Base-by-base conservation (phyloP, 306 rosid genomes). In the Hippophae gyantsensis region DNA sequence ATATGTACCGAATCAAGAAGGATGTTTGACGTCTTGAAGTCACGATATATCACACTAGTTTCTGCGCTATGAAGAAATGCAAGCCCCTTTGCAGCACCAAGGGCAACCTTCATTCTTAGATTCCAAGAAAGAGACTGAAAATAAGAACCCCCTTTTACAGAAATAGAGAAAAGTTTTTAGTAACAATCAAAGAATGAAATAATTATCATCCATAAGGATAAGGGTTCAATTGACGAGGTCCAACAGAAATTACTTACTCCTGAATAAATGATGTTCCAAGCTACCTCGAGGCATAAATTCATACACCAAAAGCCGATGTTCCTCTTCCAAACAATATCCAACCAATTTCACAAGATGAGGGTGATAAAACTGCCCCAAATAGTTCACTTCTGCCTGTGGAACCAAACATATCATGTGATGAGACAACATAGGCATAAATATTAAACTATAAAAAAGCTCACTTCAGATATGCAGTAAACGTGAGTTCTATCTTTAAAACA, bases 231-330 rank as follows among this genome's bases (percentile, higher is more conserved):
- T 32, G 4, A 38, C 52, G 13, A 43, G 7, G 43, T 7, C 42
- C 10, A 8, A 9, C n/a, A 25, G 26, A 14, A 52, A 43, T 54
- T 50, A 64, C 84, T 57, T 74, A 78, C 83, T 70, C 66, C 81
- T 71, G 71, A 79, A 79, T 66, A 79, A 68, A 72, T 79, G 84
- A 54, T 79, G 71, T 62, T 79, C 84, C 72, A 79, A 72, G 70
- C 84, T 79, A 58, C 84, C 84, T 53, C 84, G 69, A 13, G 84
- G 75, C 79, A 79, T 76, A 75, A 79, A 79, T 9, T 79, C 84
- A 50, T 79, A 79, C 53, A 79, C 84, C 67, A 79, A 69, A 58
- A 79, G 71, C 12, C 84, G 72, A 26, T 79, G 81, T 59, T 79
- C 78, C 42, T 75, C 84, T 62, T 79, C 84, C 73, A 79, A 75